Evolutionary conservation across 345 rosid genomes (phyloP).

Genomic region (Nephelium lappaceum): DNA sequence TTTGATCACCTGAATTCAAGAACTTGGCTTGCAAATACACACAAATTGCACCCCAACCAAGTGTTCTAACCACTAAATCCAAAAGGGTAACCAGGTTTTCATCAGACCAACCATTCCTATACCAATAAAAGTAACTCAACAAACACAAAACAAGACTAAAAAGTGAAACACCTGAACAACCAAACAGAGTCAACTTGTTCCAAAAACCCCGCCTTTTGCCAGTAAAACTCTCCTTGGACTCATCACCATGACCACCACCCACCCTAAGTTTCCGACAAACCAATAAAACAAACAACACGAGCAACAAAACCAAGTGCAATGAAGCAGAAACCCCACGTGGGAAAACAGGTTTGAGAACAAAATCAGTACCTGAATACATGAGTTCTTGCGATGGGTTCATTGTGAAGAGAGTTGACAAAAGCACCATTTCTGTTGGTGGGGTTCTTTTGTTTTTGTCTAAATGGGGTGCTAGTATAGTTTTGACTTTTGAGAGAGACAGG

Average conservation of each 20-base stretch:
- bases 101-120: slow-evolving; percentile 41
- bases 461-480: no score
- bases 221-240: slow-evolving; percentile 21
- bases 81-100: slow-evolving; percentile 36
- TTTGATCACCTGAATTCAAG: slow-evolving; percentile 24
- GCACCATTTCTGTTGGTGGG: slow-evolving; percentile 9
- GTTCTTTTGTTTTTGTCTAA: no score
- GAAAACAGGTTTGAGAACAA: slow-evolving; percentile 36
- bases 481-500: no score
- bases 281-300: slow-evolving; percentile 23
- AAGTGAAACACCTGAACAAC: slow-evolving; percentile 42
- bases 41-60: slow-evolving; percentile 48
- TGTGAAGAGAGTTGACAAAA: slow-evolving; percentile 11
- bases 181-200: slow-evolving; percentile 4
- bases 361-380: slow-evolving; percentile 24
- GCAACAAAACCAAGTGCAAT: slow-evolving; percentile 30
- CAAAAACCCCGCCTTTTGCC: slow-evolving; percentile 21
- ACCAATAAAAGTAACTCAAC: slow-evolving; percentile 43
- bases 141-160: slow-evolving; percentile 37
- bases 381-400: background rate
- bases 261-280: slow-evolving; percentile 13
- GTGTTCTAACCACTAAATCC: slow-evolving; percentile 41
- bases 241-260: slow-evolving; percentile 11
- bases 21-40: slow-evolving; percentile 36
- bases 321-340: slow-evolving; percentile 37